Evolutionary conservation across 139 green algal species (phyloP), one percentile per base, ranked within the genome.

Genomic region (Closterium sp.): DNA sequence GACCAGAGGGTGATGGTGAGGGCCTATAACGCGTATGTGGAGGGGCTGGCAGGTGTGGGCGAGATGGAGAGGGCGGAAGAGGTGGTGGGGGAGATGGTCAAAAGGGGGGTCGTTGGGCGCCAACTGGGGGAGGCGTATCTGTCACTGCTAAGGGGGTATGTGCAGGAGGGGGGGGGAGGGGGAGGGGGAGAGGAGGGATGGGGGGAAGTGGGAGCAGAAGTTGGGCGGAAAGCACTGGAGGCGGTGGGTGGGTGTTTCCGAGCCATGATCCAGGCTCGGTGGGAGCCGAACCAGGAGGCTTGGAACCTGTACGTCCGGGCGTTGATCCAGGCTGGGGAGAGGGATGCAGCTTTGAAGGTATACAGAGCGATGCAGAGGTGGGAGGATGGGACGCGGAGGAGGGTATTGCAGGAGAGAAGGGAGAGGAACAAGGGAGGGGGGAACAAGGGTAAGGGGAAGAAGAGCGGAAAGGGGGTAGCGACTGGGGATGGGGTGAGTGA

Each of bases 21-120:
- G 25, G 55, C 55, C 25, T 76, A 76, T 76, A 76, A 76, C 55
- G 55, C 55, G 55, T 76, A 28, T 76, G 55, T 76, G 55, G 55
- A 76, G 55, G 55, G 55, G 12, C 4, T 76, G 55, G 55, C 25
- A 12, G 55, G 55, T 76, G 55, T 19, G 36, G 87, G 33, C 19
- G 87, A 91, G 32, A 81, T n/a, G 33, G 87, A 87, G 87, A 91
- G 81, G 87, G 21, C 34, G 32, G 87, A 91, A 16, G 28, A 31
- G 33, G 33, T 91, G 33, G 32, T 91, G 35, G 33, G 81, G 87
- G 81, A 91, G 35, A 83, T 91, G 33, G 33, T 33, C 12, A 19
- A 87, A 10, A 25, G 16, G 23, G 33, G 30, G n/a, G 31, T 34
- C n/a, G 19, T 23, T 32, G n/a, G 30, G 83, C 4, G 16, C 10